Base-by-base conservation (phyloP, 805 yeast genomes). In the Barnettozyma siamensis region DNA sequence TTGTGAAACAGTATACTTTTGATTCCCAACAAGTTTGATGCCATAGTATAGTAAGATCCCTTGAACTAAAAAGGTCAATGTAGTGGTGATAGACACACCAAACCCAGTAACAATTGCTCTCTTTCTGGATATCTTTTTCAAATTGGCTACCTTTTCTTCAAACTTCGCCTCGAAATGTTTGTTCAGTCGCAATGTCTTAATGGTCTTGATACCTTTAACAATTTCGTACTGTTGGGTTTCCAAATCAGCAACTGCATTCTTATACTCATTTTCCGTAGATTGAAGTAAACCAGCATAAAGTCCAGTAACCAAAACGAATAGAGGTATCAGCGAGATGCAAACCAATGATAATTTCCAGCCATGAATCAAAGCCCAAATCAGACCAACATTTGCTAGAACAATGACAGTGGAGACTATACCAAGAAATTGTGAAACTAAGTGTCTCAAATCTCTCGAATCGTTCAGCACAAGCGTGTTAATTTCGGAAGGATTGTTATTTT, bases 331-430 rank as follows among this genome's bases (percentile, higher is more conserved):
- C 0, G 95, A 72, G 10, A 89, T 52, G 2, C 95, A 94, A 2
- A 87, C 93, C 9, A 91, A 63, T 2, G 96, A 76, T 32, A 93
- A 64, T 53, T 82, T 84, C 98, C 98, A 93, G 0, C 96, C 96
- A 10, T 71, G 58, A 0, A 70, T 71, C 1, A 88, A 46, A 0
- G 96, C 79, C 97, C 97, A 93, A 7, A 77, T 64, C 5, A 80
- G 46, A 4, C 96, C 94, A 21, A 78, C 60, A 0, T 66, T 30
- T 0, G 83, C 64, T 36, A 88, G 69, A 0, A 78, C 64, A 2
- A 74, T 37, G 31, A 85, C 70, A 10, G 81, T 73, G 1, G 77
- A 50, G 0, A 77, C 33, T 0, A 80, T 70, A 9, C 80, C 67
- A 24, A 86, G 55, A 47, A 83, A 80, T 33, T 78, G 78, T 0